Evolutionary conservation across 306 rosid genomes (phyloP), one percentile per base, ranked within the genome.

Genomic region (Inga oerstediana): DNA sequence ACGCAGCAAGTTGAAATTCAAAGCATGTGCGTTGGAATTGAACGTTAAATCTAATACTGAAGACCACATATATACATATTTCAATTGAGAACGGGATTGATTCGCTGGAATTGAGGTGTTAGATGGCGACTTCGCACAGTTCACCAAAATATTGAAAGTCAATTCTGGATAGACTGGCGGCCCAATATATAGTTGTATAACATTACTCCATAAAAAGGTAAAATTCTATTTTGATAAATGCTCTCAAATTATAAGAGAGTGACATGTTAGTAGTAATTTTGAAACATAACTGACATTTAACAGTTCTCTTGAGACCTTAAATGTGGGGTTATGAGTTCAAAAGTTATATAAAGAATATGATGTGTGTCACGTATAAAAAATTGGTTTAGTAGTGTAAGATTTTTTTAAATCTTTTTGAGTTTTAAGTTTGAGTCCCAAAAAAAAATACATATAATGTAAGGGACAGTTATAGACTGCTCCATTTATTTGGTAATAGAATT

Each of bases 401-500:
- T 0, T 6, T 1, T 0, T 1, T 39, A 1, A 39, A 39, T 39
- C 0, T 39, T 0, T 37, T 37, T 37, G 5, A 0, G 0, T 37
- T 0, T 37, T 0, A 0, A 37, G 1, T 39, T 39, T 39, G 2
- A 39, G 8, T 39, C 0, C 0, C 0, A 6, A 39, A 39, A 6
- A 1, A 39, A 6, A 39, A 39, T 5, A 39, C 3, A 37, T 3
- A 0, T 37, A 0, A 4, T 6, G 1, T 0, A 1, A 39, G 7
- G 5, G 7, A 0, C 0, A 37, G 41, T 1, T 5, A 37, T 39
- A 7, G 1, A 39, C 43, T 39, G 0, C 43, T 39, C 43, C 8
- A 39, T 5, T 39, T 39, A 39, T 39, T 8, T 39, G 8, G 1
- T 39, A 39, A 39, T 5, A 39, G 1, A 1, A 39, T 4, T 37